Evolutionary conservation across 345 rosid species (phyloP), one percentile per base, ranked within the genome.

Genomic region (Cardamine occulta): DNA sequence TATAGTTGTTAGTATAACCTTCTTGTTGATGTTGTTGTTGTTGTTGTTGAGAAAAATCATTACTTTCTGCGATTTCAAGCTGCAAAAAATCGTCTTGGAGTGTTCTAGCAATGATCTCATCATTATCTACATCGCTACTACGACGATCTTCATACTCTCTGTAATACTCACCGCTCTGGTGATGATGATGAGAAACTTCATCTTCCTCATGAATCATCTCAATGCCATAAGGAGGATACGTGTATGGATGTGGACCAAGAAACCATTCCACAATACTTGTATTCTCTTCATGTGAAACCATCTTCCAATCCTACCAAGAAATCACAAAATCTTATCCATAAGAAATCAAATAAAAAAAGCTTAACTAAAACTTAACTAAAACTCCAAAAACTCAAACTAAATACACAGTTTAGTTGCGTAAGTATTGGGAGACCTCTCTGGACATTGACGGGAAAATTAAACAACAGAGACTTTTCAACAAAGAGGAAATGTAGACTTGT

Each of bases 1-100:
- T 63, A 74, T 83, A 80, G 47, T 72, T 78, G 66, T 84, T 72
- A 76, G 52, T 44, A 79, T 79, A 79, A 61, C 44, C 63, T 55
- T 52, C 81, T 61, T 79, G 66, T 35, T 6, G 86, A 39, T 44
- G 75, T 8, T 71, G 84, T 4, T 69, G 49, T 39, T 70, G 56
- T 5, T 6, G 85, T 37, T 32, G 79, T 52, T 66, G 84, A 1
- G 80, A 71, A 17, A 82, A 78, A 56, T 81, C 82, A n/a, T 84
- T 84, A 18, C 72, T 75, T 75, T 90, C 97, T 21, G 83, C 73
- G 63, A 92, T 63, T 35, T 87, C 87, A 21, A 95, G 84, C 79
- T 86, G 93, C 8, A 89, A 89, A 79, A 90, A 92, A 53, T 95
- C 97, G 59, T 90, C 97, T 79, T 95, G 96, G 66, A 95, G 86